Evolutionary conservation across 2,329 filamentous ascomycete genomes (phyloP).

Genomic region (Pseudofabraea citricarpa): DNA sequence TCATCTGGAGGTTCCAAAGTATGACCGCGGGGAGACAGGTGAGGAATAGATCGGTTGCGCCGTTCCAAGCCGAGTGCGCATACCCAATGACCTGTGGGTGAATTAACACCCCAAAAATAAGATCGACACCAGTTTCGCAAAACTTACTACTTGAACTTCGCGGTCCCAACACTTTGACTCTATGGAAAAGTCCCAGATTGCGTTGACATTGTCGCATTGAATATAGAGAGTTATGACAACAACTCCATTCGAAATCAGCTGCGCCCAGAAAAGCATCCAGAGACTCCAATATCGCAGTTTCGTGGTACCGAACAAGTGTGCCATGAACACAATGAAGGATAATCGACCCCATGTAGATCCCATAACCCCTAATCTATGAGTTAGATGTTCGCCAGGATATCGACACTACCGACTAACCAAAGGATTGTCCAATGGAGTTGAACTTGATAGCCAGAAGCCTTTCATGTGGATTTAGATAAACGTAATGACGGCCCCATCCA

Average conservation of each 20-base stretch:
- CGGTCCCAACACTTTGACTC: not conserved
- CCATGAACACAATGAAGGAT: constrained; percentile 3
- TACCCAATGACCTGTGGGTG: not conserved
- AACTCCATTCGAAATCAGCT: not conserved
- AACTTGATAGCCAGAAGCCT: not conserved
- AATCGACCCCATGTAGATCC: constrained; percentile 1
- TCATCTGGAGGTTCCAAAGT: constrained; percentile 13
- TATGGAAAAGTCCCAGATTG: constrained; percentile 1
- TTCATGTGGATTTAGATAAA: not conserved
- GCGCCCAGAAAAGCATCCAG: not conserved
- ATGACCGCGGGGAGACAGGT: constrained; percentile 10
- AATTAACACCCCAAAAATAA: too few species aligned
- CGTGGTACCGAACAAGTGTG: constrained; percentile 1
- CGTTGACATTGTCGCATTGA: not conserved
- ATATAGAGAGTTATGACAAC: not conserved
- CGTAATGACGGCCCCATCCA: constrained; percentile 1
- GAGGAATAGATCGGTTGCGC: constrained; percentile 10
- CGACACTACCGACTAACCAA: constrained; percentile 1
- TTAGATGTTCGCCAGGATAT: too few species aligned
- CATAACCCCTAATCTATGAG: not conserved
- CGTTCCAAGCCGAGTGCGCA: constrained; percentile 2
- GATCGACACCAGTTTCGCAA: not conserved
- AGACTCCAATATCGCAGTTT: not conserved
- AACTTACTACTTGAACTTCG: constrained; percentile 2
- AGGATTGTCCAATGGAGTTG: not conserved